These are phyloP conservation scores for Nematocida ironsii DNA, from an alignment of 371 early-diverging fungal genomes.

Conservation along the genomic window DNA sequence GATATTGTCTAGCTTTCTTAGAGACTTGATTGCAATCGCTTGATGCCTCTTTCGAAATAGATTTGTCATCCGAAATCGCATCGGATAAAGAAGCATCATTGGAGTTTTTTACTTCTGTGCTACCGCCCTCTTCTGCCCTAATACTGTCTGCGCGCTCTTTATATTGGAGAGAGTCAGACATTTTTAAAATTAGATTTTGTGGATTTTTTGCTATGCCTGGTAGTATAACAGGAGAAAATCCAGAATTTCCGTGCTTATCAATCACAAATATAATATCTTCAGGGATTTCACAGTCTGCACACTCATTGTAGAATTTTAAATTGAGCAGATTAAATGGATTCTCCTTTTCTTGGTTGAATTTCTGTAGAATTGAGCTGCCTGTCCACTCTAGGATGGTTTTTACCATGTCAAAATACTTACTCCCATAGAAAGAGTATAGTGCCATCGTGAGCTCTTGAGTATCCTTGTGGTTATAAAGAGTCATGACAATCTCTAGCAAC, in stretches of 20 bases:
- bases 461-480: constrained; percentile 77
- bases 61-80: no score
- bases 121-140: background rate
- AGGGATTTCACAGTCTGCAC: constrained; percentile 30
- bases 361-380: constrained; percentile 59
- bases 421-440: constrained; percentile 53
- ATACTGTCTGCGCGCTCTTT: background rate
- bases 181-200: constrained; percentile 53
- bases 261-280: constrained; percentile 61
- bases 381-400: constrained; percentile 70
- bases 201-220: constrained; percentile 52
- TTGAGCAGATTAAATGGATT: constrained; percentile 67
- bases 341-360: constrained; percentile 62
- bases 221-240: constrained; percentile 58
- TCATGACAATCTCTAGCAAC: constrained; percentile 81
- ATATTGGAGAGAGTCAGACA: constrained; percentile 14
- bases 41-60: background rate
- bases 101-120: background rate
- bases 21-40: background rate
- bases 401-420: constrained; percentile 64
- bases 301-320: constrained; percentile 56
- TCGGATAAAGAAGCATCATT: background rate
- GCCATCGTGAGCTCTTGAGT: constrained; percentile 70
- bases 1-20: background rate
- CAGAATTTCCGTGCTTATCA: constrained; percentile 54